These are phyloP conservation scores for Pezicula carpinea DNA, from an alignment of 2,329 filamentous ascomycete species.

Conservation along the genomic window DNA sequence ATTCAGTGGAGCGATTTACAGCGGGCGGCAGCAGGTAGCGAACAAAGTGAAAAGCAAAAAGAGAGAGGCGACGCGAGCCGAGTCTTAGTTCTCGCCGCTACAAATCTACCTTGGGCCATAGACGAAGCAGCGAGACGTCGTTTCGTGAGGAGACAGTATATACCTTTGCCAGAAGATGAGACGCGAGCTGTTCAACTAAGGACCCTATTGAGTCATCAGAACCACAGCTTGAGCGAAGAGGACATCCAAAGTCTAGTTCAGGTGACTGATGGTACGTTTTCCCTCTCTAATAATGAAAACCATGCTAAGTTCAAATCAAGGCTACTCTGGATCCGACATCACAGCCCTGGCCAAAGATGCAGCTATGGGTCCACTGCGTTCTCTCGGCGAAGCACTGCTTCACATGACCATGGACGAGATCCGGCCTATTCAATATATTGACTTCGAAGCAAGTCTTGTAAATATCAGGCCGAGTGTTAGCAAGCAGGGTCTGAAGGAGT, in stretches of 20 bases:
- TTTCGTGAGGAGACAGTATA: conserved; percentile 93
- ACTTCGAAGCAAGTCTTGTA: conserved; percentile 78
- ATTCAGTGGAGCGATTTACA: conserved; percentile 97
- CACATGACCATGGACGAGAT: conserved; percentile 95
- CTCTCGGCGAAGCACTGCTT: conserved; percentile 82
- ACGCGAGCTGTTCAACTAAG: conserved; percentile 76
- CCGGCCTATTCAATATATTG: conserved; percentile 72
- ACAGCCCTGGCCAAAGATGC: conserved; percentile 96
- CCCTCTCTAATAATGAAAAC: neutral
- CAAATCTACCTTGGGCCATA: conserved; percentile 95
- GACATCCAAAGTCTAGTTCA: conserved; percentile 73
- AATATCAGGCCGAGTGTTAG: conserved; percentile 90
- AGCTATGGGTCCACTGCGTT: conserved; percentile 91
- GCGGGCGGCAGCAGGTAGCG: conserved; percentile 82
- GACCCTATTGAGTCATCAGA: conserved; percentile 80
- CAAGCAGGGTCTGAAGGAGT: conserved; percentile 76
- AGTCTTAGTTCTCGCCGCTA: conserved; percentile 90
- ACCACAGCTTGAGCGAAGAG: conserved; percentile 54
- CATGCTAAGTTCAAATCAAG: conserved; percentile 39
- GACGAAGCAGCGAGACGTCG: conserved; percentile 88
- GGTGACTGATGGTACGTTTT: conserved; percentile 58
- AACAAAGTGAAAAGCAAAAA: conserved; percentile 61
- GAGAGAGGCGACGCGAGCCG: conserved; percentile 76
- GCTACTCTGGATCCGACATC: conserved; percentile 97
- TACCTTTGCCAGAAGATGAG: conserved; percentile 81